Evolutionary conservation across 2,329 filamentous ascomycete genomes (phyloP).

Genomic region (Epichloe gansuensis): DNA sequence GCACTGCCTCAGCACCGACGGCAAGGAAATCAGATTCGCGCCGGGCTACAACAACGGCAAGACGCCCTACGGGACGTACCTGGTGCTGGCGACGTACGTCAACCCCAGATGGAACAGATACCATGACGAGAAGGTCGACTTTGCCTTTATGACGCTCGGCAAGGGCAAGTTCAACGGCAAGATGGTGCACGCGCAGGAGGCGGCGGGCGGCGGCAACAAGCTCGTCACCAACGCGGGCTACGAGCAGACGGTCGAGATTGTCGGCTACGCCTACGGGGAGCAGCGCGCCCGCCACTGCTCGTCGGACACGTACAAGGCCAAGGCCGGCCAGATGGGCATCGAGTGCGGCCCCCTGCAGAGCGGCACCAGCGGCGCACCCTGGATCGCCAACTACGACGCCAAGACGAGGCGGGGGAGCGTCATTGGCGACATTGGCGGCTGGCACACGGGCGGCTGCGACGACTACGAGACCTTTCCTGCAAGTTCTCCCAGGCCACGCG

Average conservation of each 20-base stretch:
- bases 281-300: conserved; percentile 7
- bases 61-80: conserved; percentile 8
- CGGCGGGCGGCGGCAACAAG: conserved; percentile 6
- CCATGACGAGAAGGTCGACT: conserved; percentile 5
- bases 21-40: conserved; percentile 6
- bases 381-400: conserved; percentile 6
- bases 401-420: conserved; percentile 2
- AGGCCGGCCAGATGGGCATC: conserved; percentile 8
- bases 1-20: conserved; percentile 6
- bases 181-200: conserved; percentile 6
- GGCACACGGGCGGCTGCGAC: conserved; percentile 9
- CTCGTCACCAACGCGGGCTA: conserved; percentile 6
- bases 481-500: conserved; percentile 2
- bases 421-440: conserved; percentile 8
- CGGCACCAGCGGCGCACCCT: conserved; percentile 8
- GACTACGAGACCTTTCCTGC: conserved; percentile 6
- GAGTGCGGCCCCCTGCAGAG: conserved; percentile 5
- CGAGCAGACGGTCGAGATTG: conserved; percentile 4
- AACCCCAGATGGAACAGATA: conserved; percentile 2
- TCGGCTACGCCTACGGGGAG: conserved; percentile 6
- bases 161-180: conserved; percentile 6
- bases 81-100: conserved; percentile 5
- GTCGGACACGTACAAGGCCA: conserved; percentile 4
- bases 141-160: conserved; percentile 8
- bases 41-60: conserved; percentile 7